Evolutionary conservation across 1,139 yeast species (phyloP).

Genomic region (Geotrichum aggregatum): DNA sequence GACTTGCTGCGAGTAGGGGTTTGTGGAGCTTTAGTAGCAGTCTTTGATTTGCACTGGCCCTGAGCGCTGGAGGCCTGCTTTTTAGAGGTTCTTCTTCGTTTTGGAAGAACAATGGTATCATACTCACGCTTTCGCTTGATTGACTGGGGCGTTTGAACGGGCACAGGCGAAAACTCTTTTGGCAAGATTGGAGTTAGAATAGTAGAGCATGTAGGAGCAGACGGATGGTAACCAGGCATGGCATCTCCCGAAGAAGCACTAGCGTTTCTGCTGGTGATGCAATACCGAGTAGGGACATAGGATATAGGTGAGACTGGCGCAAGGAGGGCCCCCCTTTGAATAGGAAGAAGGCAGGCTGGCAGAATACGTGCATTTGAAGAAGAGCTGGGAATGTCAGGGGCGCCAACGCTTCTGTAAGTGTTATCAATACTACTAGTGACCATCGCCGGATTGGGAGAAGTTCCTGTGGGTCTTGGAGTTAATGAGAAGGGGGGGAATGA

Average conservation of each 20-base stretch:
- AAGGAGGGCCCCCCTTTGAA: no score
- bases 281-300: no score
- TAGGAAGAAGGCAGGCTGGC: no score
- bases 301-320: no score
- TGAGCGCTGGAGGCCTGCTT: no score
- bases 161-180: not conserved
- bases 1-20: not conserved
- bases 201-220: not conserved
- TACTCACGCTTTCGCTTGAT: not conserved
- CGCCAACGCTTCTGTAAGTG: not conserved
- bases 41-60: no score
- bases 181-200: not conserved
- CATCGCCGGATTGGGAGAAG: not conserved
- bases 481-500: not conserved
- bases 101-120: not conserved
- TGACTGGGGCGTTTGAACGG: not conserved
- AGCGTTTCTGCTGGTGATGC: no score
- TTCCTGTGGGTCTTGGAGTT: not conserved
- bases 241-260: no score
- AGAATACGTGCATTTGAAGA: no score
- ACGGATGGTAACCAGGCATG: not conserved
- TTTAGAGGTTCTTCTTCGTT: not conserved
- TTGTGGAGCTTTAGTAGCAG: not conserved
- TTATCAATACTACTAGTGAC: not conserved
- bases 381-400: not conserved